Conservation (phyloP, 306 rosid species). For the Malus fusca region DNA sequence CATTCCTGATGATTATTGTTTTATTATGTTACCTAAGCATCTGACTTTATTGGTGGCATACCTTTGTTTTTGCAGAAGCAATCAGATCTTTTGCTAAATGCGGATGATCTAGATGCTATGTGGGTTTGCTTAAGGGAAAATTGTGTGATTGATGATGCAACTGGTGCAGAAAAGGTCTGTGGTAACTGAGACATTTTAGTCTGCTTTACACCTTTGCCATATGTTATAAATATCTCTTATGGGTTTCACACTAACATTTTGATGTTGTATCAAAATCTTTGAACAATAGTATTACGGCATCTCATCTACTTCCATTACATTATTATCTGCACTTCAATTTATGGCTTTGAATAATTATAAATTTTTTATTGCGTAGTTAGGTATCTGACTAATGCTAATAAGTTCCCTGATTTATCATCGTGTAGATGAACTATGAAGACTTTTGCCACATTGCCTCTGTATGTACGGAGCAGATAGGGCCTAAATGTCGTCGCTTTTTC, state of each 20-base stretch:
- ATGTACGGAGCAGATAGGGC: conserved; percentile 97
- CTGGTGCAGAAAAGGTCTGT: conserved; percentile 92
- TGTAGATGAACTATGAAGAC: conserved; percentile 97
- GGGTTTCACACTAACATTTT: not conserved
- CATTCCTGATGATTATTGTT: conserved; percentile 10
- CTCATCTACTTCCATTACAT: not conserved
- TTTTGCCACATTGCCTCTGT: conserved; percentile 99
- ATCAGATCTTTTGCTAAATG: conserved; percentile 91
- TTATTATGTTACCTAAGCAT: conserved; percentile 9
- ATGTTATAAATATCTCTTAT: not conserved
- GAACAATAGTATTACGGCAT: not conserved
- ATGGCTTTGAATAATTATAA: not conserved
- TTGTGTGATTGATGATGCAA: conserved; percentile 96
- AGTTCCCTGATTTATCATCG: conserved; percentile 25
- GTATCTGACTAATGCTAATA: conserved; percentile 14
- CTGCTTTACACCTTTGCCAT: not conserved
- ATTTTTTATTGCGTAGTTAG: not conserved
- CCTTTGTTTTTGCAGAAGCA: conserved; percentile 66
- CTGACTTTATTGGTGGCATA: conserved; percentile 10
- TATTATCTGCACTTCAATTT: not conserved
- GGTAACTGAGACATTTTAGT: conserved; percentile 4
- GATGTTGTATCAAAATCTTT: not conserved
- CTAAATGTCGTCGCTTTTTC: conserved; percentile 89
- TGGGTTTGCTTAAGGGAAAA: conserved; percentile 98
- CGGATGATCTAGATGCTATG: conserved; percentile 98